Base-by-base conservation (phyloP, 106 monocot species). In the Allium sativum region DNA sequence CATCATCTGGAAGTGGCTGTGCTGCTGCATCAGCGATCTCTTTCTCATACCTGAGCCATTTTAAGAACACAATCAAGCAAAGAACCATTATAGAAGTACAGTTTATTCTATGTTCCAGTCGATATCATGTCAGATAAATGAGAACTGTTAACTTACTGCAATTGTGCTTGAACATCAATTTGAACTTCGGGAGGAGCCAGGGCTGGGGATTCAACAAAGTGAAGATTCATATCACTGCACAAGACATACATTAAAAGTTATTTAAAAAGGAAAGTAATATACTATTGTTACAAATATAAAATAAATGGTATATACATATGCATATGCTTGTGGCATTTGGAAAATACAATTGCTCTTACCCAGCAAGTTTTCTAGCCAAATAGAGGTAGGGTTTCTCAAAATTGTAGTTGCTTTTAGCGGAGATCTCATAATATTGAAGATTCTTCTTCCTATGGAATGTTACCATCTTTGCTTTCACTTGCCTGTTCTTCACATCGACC, bases 1-100 rank as follows among this genome's bases (percentile, higher is more conserved):
- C 84, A 61, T 84, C 84, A 60, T 84, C 84, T 8, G 84, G 84
- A 62, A 84, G 84, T 1, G 84, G 84, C 44, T 84, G 84, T 7
- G 79, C 84, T 3, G 79, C 84, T 18, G 84, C 84, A 1, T 57
- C 59, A 8, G 70, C 73, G 42, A 80, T 55, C 42, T 84, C 84
- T 46, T 59, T 55, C 56, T 84, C 84, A 46, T 84, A 70, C 70
- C 84, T 84, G 72, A 31, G 31, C 31, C 31, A 31, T 31, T 31
- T 31, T 5, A 1, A 31, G 31, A 31, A 31, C 31, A 31, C 31
- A 31, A 31, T 31, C 5, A 31, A 31, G 31, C 5, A 31, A 31
- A 31, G 0, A 21, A 69, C 31, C 57, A 56, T 10, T 18, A 61
- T 16, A 59, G n/a, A 31, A 13, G 21, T 9, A 31, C 31, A 31